Evolutionary conservation across 139 green algal genomes (phyloP), one percentile per base, ranked within the genome.

Genomic region (Mychonastes homosphaera): DNA sequence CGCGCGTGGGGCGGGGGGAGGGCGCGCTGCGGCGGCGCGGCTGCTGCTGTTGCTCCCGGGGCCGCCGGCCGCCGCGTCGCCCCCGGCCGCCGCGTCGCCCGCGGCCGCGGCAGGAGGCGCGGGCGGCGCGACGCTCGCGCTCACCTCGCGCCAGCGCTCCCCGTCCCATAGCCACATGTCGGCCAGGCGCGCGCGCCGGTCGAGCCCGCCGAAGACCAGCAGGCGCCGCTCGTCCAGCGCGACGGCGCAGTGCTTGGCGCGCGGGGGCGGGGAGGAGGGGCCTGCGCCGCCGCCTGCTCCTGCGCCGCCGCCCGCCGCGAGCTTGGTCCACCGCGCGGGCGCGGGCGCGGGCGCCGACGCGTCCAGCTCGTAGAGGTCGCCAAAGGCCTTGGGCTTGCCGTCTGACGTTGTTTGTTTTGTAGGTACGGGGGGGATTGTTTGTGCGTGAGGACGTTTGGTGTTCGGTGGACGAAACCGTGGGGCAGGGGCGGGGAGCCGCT

Each of bases 131-230:
- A n/a, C n/a, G n/a, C n/a, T n/a, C n/a, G n/a, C n/a, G n/a, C n/a
- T n/a, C n/a, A n/a, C n/a, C n/a, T n/a, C n/a, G n/a, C n/a, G n/a
- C n/a, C n/a, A n/a, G n/a, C n/a, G n/a, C 12, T 72, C 62, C 13
- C 70, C 52, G 55, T 84, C 72, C 19, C 83, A 81, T 9, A 92
- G 39, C 82, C 84, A 94, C 2, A 85, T 60, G 63, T 94, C 86
- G 47, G 83, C 80, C 62, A 84, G 89, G 44, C 84, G 72, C 3
- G 62, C 63, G 16, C 77, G 74, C 53, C 84, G 83, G 65, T 92
- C 79, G 13, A 90, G 38, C 36, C 86, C 86, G 7, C 84, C 84
- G 60, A 87, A 92, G 0, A 94, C 55, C 8, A 94, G 65, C 43
- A 92, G 53, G 12, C 62, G 63, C 43, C 72, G 77, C 32, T 72